Evolutionary conservation across 192 early-diverging fungal species (phyloP).

Genomic region (Haplosporangium gracile): DNA sequence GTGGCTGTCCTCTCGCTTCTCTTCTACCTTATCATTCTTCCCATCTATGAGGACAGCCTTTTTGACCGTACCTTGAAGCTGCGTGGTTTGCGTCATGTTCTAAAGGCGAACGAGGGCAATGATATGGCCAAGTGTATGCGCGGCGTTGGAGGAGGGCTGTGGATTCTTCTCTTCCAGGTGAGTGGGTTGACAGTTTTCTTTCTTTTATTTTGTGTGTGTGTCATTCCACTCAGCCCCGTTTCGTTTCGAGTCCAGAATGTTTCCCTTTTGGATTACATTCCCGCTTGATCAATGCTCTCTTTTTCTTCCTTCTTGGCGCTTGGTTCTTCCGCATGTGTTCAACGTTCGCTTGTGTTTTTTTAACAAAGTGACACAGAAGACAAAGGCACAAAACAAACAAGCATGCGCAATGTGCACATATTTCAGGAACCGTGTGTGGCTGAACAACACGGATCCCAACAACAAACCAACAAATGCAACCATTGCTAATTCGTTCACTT

Average conservation of each 20-base stretch:
- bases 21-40: conserved; percentile 69
- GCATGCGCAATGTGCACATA: neutral
- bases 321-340: neutral
- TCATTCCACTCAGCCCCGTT: neutral
- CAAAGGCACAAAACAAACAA: neutral
- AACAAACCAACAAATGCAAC: neutral
- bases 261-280: neutral
- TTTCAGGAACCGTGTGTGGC: conserved; percentile 11
- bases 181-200: conserved; percentile 22
- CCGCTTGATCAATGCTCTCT: neutral
- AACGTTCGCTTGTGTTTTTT: neutral
- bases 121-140: conserved; percentile 59
- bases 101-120: conserved; percentile 57
- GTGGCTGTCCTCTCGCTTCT: conserved; percentile 62
- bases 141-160: conserved; percentile 56
- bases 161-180: conserved; percentile 57
- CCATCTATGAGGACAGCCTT: conserved; percentile 69
- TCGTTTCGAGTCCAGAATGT: neutral
- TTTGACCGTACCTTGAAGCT: conserved; percentile 68
- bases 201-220: neutral
- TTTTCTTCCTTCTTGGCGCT: neutral
- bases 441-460: neutral
- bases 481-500: neutral
- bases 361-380: neutral
- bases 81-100: conserved; percentile 59